Evolutionary conservation across 345 rosid species (phyloP).

Genomic region (Trapa incisa): DNA sequence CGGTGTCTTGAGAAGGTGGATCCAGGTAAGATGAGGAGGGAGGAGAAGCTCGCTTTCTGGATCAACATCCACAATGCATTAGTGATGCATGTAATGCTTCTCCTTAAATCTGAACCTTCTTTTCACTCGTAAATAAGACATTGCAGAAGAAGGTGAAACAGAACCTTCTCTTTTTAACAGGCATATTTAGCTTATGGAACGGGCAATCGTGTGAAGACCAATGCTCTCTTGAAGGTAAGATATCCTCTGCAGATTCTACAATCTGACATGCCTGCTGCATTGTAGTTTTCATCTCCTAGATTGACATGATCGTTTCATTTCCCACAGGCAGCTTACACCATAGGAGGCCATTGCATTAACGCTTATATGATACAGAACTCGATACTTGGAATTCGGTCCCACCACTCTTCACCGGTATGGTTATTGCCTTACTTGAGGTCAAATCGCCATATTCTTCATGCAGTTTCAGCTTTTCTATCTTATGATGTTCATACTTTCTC

Average conservation of each 20-base stretch:
- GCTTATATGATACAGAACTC: conserved; percentile 54
- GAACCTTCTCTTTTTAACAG: conserved; percentile 18
- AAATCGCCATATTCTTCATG: not conserved
- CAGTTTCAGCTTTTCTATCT: not conserved
- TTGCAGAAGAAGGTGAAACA: too few species aligned
- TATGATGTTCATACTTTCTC: not conserved
- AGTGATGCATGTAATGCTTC: conserved; percentile 60
- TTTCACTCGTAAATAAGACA: not conserved
- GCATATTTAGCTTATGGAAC: conserved; percentile 80
- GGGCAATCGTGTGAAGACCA: conserved; percentile 29
- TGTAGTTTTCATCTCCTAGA: not conserved
- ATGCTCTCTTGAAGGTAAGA: conserved; percentile 47
- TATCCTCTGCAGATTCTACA: not conserved
- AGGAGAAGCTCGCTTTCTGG: conserved; percentile 93
- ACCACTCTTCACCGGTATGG: conserved; percentile 50
- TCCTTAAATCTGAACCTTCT: not conserved
- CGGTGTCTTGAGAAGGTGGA: conserved; percentile 67
- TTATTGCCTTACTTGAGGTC: not conserved
- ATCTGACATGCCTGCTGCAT: not conserved
- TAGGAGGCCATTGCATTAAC: conserved; percentile 57
- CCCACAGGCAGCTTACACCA: conserved; percentile 61
- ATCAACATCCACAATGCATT: conserved; percentile 81
- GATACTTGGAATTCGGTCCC: conserved; percentile 61
- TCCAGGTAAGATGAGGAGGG: conserved; percentile 66
- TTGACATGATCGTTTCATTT: conserved; percentile 4